Conservation (phyloP, 2,329 filamentous ascomycete genomes). For the Aspergillus ustus region DNA sequence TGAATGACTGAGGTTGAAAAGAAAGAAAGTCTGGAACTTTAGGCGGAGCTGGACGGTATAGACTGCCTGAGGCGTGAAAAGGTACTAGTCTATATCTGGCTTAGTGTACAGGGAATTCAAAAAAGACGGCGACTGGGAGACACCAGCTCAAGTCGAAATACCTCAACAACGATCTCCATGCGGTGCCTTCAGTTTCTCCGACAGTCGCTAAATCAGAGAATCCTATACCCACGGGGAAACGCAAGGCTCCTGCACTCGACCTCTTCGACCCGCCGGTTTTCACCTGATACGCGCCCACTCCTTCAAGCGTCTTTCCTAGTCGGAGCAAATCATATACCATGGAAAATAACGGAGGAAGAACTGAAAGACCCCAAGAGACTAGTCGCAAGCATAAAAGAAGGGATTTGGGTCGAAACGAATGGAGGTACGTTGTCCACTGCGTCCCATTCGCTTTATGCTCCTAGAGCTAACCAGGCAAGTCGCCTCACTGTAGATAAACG, state of each 20-base stretch:
- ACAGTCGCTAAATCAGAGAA: slow-evolving; percentile 24
- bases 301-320: neutral
- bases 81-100: neutral
- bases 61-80: neutral
- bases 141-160: neutral
- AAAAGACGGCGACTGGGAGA: slow-evolving; percentile 15
- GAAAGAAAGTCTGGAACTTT: neutral
- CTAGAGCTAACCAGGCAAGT: slow-evolving; percentile 57
- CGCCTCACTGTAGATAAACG: slow-evolving; percentile 58
- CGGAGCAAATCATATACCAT: slow-evolving; percentile 25
- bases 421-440: slow-evolving; percentile 57
- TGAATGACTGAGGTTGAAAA: slow-evolving; percentile 5
- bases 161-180: slow-evolving; percentile 25
- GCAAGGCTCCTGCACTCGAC: neutral
- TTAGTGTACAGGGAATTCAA: slow-evolving; percentile 3
- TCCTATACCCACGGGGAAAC: neutral
- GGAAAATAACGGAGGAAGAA: slow-evolving; percentile 41
- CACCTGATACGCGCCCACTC: neutral
- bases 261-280: neutral
- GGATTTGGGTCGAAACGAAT: slow-evolving; percentile 70
- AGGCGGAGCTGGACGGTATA: neutral
- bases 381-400: slow-evolving; percentile 61
- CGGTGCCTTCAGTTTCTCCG: slow-evolving; percentile 26
- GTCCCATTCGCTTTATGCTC: slow-evolving; percentile 9
- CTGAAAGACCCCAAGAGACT: slow-evolving; percentile 34